A percentile compares a stretch with the other conserved stretches of the same genome.
Evolutionary conservation across 257 asterid species (phyloP).

Genomic region (Solanum gandarillasii): DNA sequence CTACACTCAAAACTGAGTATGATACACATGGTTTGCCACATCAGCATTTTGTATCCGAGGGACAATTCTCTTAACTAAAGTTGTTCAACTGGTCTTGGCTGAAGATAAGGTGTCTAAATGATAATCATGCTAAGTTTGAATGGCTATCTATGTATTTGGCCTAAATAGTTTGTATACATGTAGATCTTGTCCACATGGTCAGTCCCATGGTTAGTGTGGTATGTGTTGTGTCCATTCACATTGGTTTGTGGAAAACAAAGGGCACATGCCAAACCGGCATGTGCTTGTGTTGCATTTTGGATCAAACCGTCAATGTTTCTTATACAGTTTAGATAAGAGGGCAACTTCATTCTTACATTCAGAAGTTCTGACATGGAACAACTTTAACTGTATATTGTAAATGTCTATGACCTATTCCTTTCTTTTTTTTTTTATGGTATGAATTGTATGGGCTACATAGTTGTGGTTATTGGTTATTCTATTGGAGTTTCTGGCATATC

Average conservation of each 20-base stretch:
- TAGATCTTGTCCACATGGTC: not conserved
- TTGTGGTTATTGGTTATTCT: not conserved
- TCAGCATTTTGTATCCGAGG: not conserved
- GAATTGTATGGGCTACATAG: not conserved
- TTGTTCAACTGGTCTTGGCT: not conserved
- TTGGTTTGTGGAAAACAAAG: not conserved
- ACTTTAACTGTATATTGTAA: not conserved
- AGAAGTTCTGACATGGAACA: not conserved
- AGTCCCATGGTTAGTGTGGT: not conserved
- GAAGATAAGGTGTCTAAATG: not conserved
- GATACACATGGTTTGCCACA: not conserved
- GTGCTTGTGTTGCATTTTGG: not conserved
- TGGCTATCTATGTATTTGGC: not conserved
- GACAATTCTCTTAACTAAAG: not conserved
- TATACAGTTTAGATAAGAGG: not conserved
- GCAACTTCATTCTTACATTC: not conserved
- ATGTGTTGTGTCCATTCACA: not conserved
- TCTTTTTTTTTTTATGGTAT: not conserved
- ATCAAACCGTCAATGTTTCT: not conserved
- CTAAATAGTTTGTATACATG: not conserved
- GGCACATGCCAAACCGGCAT: not conserved
- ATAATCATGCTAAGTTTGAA: not conserved
- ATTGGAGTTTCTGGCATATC: not conserved
- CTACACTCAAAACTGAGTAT: not conserved
- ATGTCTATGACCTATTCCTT: not conserved